A percentile compares a stretch with the other conserved stretches of the same genome.
These are phyloP conservation scores for Leucogyrophana mollusca DNA, from an alignment of 768 basidiomycete species.

Conservation along the genomic window DNA sequence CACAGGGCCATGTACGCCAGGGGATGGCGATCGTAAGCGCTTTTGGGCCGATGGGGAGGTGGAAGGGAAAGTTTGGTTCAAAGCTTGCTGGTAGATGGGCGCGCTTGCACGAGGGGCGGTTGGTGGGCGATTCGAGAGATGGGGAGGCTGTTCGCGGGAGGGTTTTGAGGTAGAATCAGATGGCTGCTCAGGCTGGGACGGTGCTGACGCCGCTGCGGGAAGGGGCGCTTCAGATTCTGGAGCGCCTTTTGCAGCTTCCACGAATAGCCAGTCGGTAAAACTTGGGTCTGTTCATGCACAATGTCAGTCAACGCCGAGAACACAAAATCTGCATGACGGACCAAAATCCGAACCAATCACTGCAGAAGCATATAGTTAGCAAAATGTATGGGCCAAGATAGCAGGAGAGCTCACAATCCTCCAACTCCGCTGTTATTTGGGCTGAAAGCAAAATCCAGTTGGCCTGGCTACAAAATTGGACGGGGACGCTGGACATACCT, in stretches of 20 bases:
- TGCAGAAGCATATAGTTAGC: conserved; percentile 22
- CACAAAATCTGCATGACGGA: conserved; percentile 33
- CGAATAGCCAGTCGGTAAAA: conserved; percentile 90
- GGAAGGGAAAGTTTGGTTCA: conserved; percentile 61
- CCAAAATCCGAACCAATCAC: conserved; percentile 84
- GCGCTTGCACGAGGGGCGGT: conserved; percentile 50
- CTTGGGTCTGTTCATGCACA: conserved; percentile 51
- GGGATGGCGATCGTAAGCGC: conserved; percentile 62
- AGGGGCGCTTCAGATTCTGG: conserved; percentile 46
- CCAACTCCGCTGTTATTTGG: conserved; percentile 85
- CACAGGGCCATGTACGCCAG: conserved; percentile 61
- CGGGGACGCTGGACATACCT: conserved; percentile 51
- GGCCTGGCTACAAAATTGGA: too few species aligned
- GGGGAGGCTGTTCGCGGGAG: conserved; percentile 31
- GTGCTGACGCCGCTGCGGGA: conserved; percentile 28
- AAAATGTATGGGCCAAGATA: conserved; percentile 2
- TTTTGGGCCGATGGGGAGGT: conserved; percentile 54
- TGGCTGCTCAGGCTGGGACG: conserved; percentile 21
- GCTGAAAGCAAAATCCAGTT: conserved; percentile 35
- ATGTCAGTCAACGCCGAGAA: neutral
- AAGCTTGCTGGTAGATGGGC: conserved; percentile 68
- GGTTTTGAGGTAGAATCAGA: conserved; percentile 21
- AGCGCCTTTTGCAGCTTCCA: conserved; percentile 71
- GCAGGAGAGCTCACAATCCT: conserved; percentile 56
- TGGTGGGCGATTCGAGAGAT: conserved; percentile 35